Evolutionary conservation across 176 grass and related monocot species (phyloP).

Genomic region (Cenchrus americanus): DNA sequence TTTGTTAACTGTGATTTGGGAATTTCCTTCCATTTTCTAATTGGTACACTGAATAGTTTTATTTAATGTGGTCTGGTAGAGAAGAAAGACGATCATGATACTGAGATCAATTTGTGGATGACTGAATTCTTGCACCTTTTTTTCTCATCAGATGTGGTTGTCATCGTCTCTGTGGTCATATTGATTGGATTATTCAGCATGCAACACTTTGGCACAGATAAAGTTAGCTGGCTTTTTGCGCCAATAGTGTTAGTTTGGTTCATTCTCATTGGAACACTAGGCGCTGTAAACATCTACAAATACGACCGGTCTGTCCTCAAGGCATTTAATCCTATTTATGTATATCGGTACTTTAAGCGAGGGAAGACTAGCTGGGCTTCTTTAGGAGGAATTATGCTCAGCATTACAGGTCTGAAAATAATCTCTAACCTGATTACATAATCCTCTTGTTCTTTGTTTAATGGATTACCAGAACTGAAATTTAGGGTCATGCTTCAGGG

Average conservation of each 20-base stretch:
- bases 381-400: slow-evolving; percentile 90
- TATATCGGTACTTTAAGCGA: slow-evolving; percentile 68
- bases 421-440: neutral
- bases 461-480: slow-evolving; percentile 11
- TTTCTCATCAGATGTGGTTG: slow-evolving; percentile 59
- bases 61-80: neutral
- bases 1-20: neutral
- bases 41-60: neutral
- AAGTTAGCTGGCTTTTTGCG: slow-evolving; percentile 88
- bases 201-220: slow-evolving; percentile 88
- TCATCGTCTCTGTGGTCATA: slow-evolving; percentile 68
- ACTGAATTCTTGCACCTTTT: neutral
- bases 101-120: slow-evolving; percentile 5
- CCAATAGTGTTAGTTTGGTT: slow-evolving; percentile 87
- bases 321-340: slow-evolving; percentile 74
- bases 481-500: slow-evolving; percentile 54
- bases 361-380: slow-evolving; percentile 71
- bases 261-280: slow-evolving; percentile 75
- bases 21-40: neutral
- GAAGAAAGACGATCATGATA: neutral
- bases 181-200: slow-evolving; percentile 85
- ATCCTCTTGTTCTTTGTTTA: neutral
- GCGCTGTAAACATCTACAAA: slow-evolving; percentile 70
- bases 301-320: slow-evolving; percentile 74
- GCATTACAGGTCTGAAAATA: slow-evolving; percentile 68